Evolutionary conservation across 1,139 yeast species (phyloP).

Genomic region (Meyerozyma sp.): DNA sequence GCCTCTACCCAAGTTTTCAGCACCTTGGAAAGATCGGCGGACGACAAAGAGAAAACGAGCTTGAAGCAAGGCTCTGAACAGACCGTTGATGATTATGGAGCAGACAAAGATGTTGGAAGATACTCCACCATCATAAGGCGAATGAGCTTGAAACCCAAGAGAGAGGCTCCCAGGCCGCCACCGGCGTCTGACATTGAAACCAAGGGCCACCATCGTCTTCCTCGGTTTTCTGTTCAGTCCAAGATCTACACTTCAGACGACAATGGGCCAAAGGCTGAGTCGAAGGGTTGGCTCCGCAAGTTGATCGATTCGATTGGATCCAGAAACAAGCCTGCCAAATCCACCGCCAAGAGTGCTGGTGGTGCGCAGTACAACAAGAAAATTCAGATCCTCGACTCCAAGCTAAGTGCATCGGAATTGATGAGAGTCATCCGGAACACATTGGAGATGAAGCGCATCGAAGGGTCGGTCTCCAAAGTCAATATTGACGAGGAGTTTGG

Average conservation of each 20-base stretch:
- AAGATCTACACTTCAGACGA: conserved; percentile 5
- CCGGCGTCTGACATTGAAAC: conserved; percentile 4
- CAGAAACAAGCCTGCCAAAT: conserved; percentile 1
- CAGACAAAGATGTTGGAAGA: background rate
- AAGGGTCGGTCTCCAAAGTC: conserved; percentile 43
- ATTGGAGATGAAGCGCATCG: conserved; percentile 43
- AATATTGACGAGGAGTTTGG: conserved; percentile 42
- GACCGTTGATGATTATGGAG: background rate
- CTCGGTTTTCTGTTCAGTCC: conserved; percentile 17
- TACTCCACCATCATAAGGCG: conserved; percentile 17
- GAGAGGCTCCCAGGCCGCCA: conserved; percentile 44
- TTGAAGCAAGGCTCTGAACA: background rate
- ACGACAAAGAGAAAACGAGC: background rate
- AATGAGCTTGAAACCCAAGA: conserved; percentile 35
- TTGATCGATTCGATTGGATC: conserved; percentile 18
- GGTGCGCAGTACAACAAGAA: conserved; percentile 12
- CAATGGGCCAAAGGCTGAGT: conserved; percentile 7
- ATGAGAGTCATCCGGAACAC: conserved; percentile 34
- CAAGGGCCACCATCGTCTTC: conserved; percentile 20
- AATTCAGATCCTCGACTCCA: conserved; percentile 30
- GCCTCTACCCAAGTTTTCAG: conserved; percentile 27
- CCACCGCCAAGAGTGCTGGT: conserved; percentile 4
- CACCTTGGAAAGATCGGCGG: conserved; percentile 9
- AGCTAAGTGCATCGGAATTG: conserved; percentile 24
- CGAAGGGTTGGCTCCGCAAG: conserved; percentile 34